Evolutionary conservation across 768 basidiomycete species (phyloP).

Genomic region (Mycena crocata): DNA sequence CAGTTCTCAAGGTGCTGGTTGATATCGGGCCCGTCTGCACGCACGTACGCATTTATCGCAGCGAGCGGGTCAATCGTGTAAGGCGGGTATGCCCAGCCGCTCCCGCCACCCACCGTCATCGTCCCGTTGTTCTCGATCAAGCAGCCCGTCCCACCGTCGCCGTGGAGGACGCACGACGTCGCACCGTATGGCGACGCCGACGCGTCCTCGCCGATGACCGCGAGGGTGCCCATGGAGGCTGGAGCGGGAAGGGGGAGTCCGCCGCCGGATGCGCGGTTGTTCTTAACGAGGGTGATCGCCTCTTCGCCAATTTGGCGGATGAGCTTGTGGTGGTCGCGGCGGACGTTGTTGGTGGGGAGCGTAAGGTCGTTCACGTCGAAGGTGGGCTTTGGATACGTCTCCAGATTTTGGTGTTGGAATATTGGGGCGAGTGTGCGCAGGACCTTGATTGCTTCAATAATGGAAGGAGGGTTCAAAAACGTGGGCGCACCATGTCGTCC

Average conservation of each 20-base stretch:
- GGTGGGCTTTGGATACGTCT: conserved; percentile 15
- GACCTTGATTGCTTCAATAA: not conserved
- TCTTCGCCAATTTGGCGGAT: conserved; percentile 22
- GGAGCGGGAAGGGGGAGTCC: conserved; percentile 17
- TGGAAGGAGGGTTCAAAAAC: too few species aligned
- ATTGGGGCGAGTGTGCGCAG: conserved; percentile 17
- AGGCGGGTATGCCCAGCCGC: conserved; percentile 24
- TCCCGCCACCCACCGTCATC: conserved; percentile 21
- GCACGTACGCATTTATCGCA: conserved; percentile 19
- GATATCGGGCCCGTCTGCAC: conserved; percentile 19
- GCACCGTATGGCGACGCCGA: conserved; percentile 19
- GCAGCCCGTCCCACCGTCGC: conserved; percentile 6
- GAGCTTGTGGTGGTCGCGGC: conserved; percentile 20
- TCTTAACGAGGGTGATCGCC: conserved; percentile 23
- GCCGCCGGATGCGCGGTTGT: conserved; percentile 14
- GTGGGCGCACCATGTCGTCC: conserved; percentile 20
- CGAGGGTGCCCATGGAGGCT: conserved; percentile 10
- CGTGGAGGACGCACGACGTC: conserved; percentile 24
- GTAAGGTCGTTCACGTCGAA: conserved; percentile 24
- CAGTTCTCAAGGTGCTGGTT: conserved; percentile 25
- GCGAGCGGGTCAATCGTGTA: conserved; percentile 27
- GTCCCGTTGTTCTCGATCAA: conserved; percentile 23
- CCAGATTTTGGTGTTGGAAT: conserved; percentile 20
- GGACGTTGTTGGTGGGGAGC: conserved; percentile 21
- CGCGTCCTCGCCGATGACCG: conserved; percentile 25